Conservation (phyloP, 129 eudicot species). For the Arctium minus region DNA sequence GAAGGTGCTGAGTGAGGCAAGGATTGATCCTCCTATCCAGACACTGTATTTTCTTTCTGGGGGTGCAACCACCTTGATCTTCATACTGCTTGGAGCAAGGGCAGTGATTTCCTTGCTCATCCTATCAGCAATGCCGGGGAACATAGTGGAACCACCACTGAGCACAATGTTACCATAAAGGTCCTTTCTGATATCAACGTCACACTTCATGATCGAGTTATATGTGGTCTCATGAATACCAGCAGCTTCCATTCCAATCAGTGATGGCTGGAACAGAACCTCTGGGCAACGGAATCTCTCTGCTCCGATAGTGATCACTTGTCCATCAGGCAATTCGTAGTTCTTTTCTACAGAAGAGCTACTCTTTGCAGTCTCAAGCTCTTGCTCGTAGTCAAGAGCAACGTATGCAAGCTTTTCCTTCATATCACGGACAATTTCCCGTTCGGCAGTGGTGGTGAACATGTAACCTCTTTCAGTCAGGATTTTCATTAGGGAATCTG, state of each 20-base stretch:
- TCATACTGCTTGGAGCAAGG: conserved; percentile 84
- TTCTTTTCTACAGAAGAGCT: conserved; percentile 79
- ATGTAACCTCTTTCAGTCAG: conserved; percentile 85
- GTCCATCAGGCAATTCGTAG: conserved; percentile 76
- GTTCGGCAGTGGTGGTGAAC: conserved; percentile 90
- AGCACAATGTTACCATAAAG: conserved; percentile 73
- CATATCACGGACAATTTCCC: conserved; percentile 87
- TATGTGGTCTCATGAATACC: conserved; percentile 78
- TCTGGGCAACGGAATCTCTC: conserved; percentile 85
- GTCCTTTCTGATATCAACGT: conserved; percentile 79
- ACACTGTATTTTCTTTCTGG: conserved; percentile 81
- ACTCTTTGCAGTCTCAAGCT: conserved; percentile 70
- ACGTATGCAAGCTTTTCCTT: conserved; percentile 81
- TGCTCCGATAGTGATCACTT: conserved; percentile 67
- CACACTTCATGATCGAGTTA: conserved; percentile 84
- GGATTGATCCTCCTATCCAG: conserved; percentile 83
- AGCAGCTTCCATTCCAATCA: conserved; percentile 80
- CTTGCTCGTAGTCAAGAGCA: conserved; percentile 76
- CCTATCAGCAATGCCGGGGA: conserved; percentile 79
- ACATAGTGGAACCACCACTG: conserved; percentile 84
- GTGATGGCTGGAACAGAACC: conserved; percentile 71
- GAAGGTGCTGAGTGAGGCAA: conserved; percentile 84
- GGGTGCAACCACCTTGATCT: conserved; percentile 82
- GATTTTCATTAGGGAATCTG: conserved; percentile 76
- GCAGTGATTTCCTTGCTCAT: conserved; percentile 87